Evolutionary conservation across 768 basidiomycete genomes (phyloP).

Genomic region (Suillus subaureus): DNA sequence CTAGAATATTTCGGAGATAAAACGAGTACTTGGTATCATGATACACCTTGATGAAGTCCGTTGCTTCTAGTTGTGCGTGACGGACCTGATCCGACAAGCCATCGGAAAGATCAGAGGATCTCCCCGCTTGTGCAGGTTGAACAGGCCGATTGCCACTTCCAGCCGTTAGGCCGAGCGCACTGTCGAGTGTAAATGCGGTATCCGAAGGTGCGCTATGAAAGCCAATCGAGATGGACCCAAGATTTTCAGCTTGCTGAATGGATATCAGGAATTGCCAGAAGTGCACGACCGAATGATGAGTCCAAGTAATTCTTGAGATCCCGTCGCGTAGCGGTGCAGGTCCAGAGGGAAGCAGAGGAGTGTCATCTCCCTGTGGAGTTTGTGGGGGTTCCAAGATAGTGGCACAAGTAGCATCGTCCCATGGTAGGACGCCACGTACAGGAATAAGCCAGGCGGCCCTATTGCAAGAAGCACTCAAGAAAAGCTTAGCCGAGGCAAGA

Average conservation of each 20-base stretch:
- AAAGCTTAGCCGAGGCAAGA: slow-evolving; percentile 33
- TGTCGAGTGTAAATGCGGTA: slow-evolving; percentile 14
- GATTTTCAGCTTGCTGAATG: slow-evolving; percentile 36
- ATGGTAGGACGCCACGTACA: slow-evolving; percentile 54
- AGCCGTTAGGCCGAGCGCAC: slow-evolving; percentile 21
- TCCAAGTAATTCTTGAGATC: slow-evolving; percentile 46
- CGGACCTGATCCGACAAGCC: slow-evolving; percentile 18
- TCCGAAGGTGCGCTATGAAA: slow-evolving; percentile 41
- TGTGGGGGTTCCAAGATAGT: slow-evolving; percentile 36
- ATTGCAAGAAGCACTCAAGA: slow-evolving; percentile 33
- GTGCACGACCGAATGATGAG: slow-evolving; percentile 38
- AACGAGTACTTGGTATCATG: slow-evolving; percentile 54
- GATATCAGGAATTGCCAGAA: slow-evolving; percentile 55
- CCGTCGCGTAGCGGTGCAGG: slow-evolving; percentile 19
- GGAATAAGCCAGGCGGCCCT: slow-evolving; percentile 62
- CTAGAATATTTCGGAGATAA: slow-evolving; percentile 50
- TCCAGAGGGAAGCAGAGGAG: slow-evolving; percentile 23
- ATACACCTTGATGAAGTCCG: slow-evolving; percentile 62
- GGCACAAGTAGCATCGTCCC: slow-evolving; percentile 46
- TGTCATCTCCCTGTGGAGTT: slow-evolving; percentile 17
- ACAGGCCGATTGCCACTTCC: slow-evolving; percentile 27
- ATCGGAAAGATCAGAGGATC: slow-evolving; percentile 11
- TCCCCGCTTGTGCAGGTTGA: slow-evolving; percentile 20
- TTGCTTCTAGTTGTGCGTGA: slow-evolving; percentile 28
- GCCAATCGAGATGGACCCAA: slow-evolving; percentile 53